Evolutionary conservation across 306 rosid genomes (phyloP), one percentile per base, ranked within the genome.

Genomic region (Vicia villosa): DNA sequence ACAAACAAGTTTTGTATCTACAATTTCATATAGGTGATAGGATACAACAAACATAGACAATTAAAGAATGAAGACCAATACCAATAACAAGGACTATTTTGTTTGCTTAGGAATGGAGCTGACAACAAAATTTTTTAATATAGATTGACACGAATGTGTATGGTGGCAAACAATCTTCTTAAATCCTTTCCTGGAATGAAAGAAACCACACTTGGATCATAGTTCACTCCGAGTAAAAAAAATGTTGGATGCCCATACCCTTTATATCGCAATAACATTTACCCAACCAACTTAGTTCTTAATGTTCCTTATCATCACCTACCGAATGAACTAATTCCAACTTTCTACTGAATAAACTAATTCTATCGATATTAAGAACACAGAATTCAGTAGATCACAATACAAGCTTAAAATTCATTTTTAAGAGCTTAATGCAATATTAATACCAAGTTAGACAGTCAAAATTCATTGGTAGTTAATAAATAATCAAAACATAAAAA

Each of bases 1-100:
- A 74, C 52, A 75, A 83, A 75, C 52, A 75, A 41, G 65, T 72
- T 74, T 16, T 26, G 62, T 81, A 86, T 87, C 91, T 86, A 90
- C 91, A 86, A 72, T 77, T 43, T 75, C 91, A 80, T 86, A 80
- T 68, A 17, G 14, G 42, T 19, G 68, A 36, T 38, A 22, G 54
- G 73, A 75, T 76, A 81, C 79, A 77, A 72, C 72, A 79, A 82
- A 42, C 43, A 49, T 47, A 71, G 72, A 79, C 84, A 76, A 72
- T 80, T 34, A 79, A 82, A 50, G 71, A 55, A 67, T 75, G 46
- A 77, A 59, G 73, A 55, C 47, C 14, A 40, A 73, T 80, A 78
- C 59, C 54, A 43, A 73, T 70, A 52, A 63, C 74, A 37, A 65
- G 47, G 70, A 73, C 42, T 13, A 46, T 26, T 67, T 74, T 34